phyloP scores from a whole-genome alignment of 208 protist species.

The Blastocrithidia nonstop region DNA sequence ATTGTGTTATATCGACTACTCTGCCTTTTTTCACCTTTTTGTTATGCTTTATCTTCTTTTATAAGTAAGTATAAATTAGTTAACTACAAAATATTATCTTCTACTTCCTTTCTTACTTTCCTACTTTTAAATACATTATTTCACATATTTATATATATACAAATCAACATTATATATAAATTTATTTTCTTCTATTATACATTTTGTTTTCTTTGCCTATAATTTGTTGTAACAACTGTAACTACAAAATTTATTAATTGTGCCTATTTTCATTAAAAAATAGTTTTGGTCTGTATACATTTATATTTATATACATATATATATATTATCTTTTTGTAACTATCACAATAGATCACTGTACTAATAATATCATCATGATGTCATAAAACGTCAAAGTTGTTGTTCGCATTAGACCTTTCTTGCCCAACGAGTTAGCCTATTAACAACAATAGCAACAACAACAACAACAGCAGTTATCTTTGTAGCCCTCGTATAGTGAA shows the following conservation, averaged over 20 bases:
- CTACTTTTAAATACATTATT: conserved; percentile 3
- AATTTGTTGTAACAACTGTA: no score
- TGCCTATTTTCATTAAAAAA: no score
- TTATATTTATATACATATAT: conserved; percentile 1
- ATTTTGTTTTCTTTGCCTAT: no score
- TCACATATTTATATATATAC: conserved; percentile 3
- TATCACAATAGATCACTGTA: neutral
- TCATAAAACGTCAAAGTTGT: conserved; percentile 65
- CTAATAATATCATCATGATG: conserved; percentile 5
- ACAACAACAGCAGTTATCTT: conserved; percentile 1
- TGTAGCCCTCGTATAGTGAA: no score
- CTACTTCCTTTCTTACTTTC: conserved; percentile 3
- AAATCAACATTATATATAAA: no score
- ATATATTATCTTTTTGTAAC: neutral
- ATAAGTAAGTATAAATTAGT: neutral
- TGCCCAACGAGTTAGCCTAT: conserved; percentile 38
- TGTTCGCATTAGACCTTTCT: conserved; percentile 78
- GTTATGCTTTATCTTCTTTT: conserved; percentile 5
- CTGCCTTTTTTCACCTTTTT: neutral
- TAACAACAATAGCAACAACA: neutral
- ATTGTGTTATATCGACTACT: no score
- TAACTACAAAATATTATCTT: conserved; percentile 2
- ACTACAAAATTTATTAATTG: no score
- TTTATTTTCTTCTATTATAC: no score
- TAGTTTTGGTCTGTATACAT: no score